Evolutionary conservation across 1,139 yeast species (phyloP).

Genomic region (Candida glucosophila): DNA sequence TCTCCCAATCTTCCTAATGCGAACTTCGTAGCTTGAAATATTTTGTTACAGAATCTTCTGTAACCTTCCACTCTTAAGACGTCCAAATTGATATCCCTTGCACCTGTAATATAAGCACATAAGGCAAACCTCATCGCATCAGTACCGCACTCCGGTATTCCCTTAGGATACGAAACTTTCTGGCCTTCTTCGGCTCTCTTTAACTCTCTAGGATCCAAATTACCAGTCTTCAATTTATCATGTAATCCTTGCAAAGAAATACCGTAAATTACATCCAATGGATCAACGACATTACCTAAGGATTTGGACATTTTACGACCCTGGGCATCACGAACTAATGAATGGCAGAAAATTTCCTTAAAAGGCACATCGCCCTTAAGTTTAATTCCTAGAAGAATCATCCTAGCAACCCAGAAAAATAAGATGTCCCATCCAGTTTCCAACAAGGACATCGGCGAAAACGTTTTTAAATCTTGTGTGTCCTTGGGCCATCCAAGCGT

Average conservation of each 20-base stretch:
- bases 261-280: slow-evolving; percentile 88
- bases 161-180: slow-evolving; percentile 83
- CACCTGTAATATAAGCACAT: slow-evolving; percentile 98
- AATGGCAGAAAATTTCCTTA: slow-evolving; percentile 95
- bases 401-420: slow-evolving; percentile 97
- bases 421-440: slow-evolving; percentile 99
- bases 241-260: slow-evolving; percentile 73
- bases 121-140: slow-evolving; percentile 97
- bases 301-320: slow-evolving; percentile 99
- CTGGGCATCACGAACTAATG: slow-evolving; percentile 97
- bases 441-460: slow-evolving; percentile 85
- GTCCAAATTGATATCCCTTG: slow-evolving; percentile 94
- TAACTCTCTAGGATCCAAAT: slow-evolving; percentile 84
- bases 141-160: slow-evolving; percentile 99
- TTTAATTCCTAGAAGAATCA: slow-evolving; percentile 87
- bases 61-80: slow-evolving; percentile 97
- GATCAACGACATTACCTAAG: slow-evolving; percentile 93
- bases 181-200: slow-evolving; percentile 87
- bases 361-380: slow-evolving; percentile 89
- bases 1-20: slow-evolving; percentile 89
- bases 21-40: slow-evolving; percentile 96
- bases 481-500: slow-evolving; percentile 93
- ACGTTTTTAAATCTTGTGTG: slow-evolving; percentile 64
- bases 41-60: slow-evolving; percentile 98
- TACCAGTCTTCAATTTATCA: slow-evolving; percentile 69